Evolutionary conservation across 345 rosid genomes (phyloP).

Genomic region (Ricinus communis): DNA sequence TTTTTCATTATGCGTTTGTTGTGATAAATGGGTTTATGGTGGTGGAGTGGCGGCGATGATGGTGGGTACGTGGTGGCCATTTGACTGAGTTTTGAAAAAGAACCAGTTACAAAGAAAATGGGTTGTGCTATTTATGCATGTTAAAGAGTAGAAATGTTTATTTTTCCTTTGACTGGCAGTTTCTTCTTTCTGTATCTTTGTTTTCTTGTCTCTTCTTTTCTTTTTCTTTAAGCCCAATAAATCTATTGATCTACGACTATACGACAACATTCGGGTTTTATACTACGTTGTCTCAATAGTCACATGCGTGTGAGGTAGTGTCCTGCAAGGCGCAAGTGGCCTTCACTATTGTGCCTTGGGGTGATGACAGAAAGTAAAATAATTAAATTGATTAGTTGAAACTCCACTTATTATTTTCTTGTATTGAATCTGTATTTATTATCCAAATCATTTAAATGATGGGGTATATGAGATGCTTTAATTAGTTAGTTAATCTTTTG

Average conservation of each 20-base stretch:
- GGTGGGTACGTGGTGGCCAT: constrained; percentile 34
- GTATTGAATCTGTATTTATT: too few relatives aligned
- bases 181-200: background rate
- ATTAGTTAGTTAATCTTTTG: background rate
- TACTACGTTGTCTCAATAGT: too few relatives aligned
- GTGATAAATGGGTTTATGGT: background rate
- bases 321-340: too few relatives aligned
- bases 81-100: constrained; percentile 25
- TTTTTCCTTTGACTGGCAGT: background rate
- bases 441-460: too few relatives aligned
- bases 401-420: background rate
- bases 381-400: background rate
- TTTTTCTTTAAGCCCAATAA: too few relatives aligned
- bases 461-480: background rate
- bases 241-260: too few relatives aligned
- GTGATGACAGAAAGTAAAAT: too few relatives aligned
- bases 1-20: constrained; percentile 19
- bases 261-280: too few relatives aligned
- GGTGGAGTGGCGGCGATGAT: background rate
- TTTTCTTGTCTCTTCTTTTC: background rate
- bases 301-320: too few relatives aligned
- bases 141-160: background rate
- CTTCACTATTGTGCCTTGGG: too few relatives aligned
- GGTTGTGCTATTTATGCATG: background rate
- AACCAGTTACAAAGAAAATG: background rate